Evolutionary conservation across 106 monocot genomes (phyloP).

Genomic region (Allium sativum): DNA sequence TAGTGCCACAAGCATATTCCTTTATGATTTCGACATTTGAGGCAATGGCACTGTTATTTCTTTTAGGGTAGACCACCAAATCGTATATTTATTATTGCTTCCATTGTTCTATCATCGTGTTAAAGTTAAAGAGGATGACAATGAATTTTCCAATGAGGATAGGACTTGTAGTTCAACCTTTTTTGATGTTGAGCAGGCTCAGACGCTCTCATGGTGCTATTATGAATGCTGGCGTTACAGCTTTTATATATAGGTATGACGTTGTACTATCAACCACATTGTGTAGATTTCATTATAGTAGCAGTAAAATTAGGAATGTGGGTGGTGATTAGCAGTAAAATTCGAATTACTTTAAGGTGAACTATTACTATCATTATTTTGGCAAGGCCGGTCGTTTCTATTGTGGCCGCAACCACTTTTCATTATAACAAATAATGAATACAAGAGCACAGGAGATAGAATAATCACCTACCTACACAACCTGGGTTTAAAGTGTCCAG

Average conservation of each 20-base stretch:
- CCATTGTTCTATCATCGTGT: conserved; percentile 11
- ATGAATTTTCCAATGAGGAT: conserved; percentile 14
- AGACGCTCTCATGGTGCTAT: conserved; percentile 27
- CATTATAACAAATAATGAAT: too few species aligned
- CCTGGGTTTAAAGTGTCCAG: too few species aligned
- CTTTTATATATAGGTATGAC: neutral
- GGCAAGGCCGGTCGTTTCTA: too few species aligned
- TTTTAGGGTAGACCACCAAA: too few species aligned
- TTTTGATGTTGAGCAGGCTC: conserved; percentile 32
- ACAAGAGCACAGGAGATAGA: too few species aligned
- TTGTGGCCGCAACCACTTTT: too few species aligned
- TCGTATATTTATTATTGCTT: neutral
- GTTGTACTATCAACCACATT: conserved; percentile 8
- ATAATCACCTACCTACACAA: too few species aligned
- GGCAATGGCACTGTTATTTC: conserved; percentile 6
- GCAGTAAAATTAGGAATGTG: too few species aligned
- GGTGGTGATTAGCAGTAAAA: too few species aligned
- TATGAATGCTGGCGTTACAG: neutral
- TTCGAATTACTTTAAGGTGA: too few species aligned
- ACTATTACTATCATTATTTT: too few species aligned
- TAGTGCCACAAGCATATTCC: conserved; percentile 38
- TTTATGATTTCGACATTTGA: conserved; percentile 25
- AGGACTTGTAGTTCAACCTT: conserved; percentile 29
- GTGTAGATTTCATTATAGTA: conserved; percentile 13
- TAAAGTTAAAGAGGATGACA: conserved; percentile 25